These are phyloP conservation scores for Stephania yunnanensis DNA, from an alignment of 164 flowering plant genomes.

Conservation along the genomic window DNA sequence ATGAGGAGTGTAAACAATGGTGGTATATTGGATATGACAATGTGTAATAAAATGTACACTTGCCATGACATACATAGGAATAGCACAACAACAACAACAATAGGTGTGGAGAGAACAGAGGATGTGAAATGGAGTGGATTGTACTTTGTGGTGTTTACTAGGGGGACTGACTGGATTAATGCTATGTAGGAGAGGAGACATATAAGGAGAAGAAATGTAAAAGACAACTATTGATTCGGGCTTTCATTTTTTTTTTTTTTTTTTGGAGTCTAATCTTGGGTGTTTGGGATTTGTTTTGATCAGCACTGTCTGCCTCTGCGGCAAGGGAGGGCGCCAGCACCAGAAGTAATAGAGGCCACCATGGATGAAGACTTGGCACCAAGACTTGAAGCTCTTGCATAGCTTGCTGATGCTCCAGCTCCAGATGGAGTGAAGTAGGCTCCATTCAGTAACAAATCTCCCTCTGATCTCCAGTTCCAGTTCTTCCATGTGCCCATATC, in stretches of 20 bases:
- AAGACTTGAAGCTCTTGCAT: constrained; percentile 89
- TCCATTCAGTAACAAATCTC: constrained; percentile 83
- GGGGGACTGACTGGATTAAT: not conserved
- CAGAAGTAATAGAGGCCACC: constrained; percentile 74
- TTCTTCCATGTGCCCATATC: constrained; percentile 41
- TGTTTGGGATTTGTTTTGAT: constrained; percentile 11
- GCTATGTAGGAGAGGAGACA: not conserved
- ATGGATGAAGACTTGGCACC: constrained; percentile 87
- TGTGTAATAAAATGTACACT: constrained; percentile 62
- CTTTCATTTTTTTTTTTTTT: not conserved
- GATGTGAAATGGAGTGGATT: not conserved
- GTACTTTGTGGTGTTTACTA: not conserved
- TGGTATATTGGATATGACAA: constrained; percentile 7
- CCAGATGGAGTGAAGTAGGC: constrained; percentile 96
- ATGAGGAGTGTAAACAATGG: constrained; percentile 10
- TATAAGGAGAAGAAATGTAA: constrained; percentile 7
- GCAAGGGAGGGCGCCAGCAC: constrained; percentile 79
- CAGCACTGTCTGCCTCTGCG: constrained; percentile 61
- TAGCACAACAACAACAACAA: not conserved
- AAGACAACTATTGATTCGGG: not conserved
- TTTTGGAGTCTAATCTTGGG: too few relatives aligned
- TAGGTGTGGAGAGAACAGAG: not conserved
- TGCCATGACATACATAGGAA: constrained; percentile 35
- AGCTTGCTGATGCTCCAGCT: constrained; percentile 77
- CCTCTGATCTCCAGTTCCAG: constrained; percentile 98